Percentiles rank a stretch among this genome's conserved stretches.
phyloP scores from a whole-genome alignment of 169 alveolate genomes.

The Cryptosporidium sp. region DNA sequence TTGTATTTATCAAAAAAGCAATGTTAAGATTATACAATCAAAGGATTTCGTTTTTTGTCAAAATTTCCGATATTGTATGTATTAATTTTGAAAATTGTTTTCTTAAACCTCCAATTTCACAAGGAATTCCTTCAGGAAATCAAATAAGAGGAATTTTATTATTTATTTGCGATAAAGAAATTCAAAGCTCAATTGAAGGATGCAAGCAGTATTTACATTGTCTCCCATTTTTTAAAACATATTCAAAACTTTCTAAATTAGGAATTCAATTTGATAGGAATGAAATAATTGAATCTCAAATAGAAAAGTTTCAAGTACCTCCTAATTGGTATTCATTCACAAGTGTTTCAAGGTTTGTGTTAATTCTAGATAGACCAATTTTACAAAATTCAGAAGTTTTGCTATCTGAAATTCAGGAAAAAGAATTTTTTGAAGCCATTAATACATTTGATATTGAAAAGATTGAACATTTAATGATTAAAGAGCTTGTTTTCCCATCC shows the following conservation, averaged over 20 bases:
- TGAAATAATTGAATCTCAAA: background rate
- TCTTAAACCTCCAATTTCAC: background rate
- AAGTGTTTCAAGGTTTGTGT: conserved; percentile 11
- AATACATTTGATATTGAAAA: background rate
- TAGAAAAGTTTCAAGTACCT: conserved; percentile 6
- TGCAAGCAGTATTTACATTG: conserved; percentile 28
- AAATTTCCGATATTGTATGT: conserved; percentile 22
- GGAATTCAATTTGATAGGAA: background rate
- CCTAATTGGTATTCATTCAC: conserved; percentile 31
- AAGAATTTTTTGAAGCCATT: background rate
- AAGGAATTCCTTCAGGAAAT: background rate
- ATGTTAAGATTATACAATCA: conserved; percentile 7
- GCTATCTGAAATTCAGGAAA: background rate
- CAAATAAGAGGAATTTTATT: background rate
- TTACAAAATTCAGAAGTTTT: background rate
- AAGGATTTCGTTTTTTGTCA: conserved; percentile 10
- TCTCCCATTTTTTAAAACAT: conserved; percentile 31
- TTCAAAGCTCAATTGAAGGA: background rate
- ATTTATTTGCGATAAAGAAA: conserved; percentile 26
- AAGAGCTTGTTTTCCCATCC: conserved; percentile 20
- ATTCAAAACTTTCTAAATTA: background rate
- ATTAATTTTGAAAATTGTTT: conserved; percentile 24
- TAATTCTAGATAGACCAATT: background rate
- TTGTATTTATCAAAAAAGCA: conserved; percentile 30
- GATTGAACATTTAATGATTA: background rate